phyloP scores from a whole-genome alignment of 1,284 basidiomycete genomes.

The Boletellus deceptivus region DNA sequence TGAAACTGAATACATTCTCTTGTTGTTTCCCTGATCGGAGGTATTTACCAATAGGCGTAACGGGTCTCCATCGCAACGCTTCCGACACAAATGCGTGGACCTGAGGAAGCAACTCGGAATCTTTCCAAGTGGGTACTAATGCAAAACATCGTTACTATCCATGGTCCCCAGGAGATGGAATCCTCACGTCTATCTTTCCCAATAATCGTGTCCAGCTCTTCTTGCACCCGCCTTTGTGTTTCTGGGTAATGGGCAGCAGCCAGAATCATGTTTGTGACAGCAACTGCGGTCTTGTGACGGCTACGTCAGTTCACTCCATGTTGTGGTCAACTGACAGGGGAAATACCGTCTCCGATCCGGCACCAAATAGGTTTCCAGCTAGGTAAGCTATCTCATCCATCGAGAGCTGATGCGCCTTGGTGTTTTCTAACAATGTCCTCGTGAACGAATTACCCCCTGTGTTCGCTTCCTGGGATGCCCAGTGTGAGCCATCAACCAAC shows the following conservation, averaged over 20 bases:
- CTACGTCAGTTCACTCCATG: not conserved
- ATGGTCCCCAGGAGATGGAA: not conserved
- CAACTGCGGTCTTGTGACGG: constrained; percentile 46
- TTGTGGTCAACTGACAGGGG: not conserved
- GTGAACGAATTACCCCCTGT: constrained; percentile 47
- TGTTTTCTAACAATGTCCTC: constrained; percentile 52
- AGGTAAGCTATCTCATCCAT: constrained; percentile 59
- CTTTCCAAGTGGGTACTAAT: constrained; percentile 50
- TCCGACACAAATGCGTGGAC: constrained; percentile 62
- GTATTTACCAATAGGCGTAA: constrained; percentile 44
- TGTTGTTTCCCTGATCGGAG: not conserved
- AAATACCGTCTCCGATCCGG: constrained; percentile 54
- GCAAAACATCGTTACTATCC: not conserved
- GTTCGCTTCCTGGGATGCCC: constrained; percentile 28
- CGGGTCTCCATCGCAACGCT: constrained; percentile 62
- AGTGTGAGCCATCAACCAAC: not conserved
- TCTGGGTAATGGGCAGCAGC: constrained; percentile 63
- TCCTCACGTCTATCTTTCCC: constrained; percentile 48
- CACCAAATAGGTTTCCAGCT: constrained; percentile 60
- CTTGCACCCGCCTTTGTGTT: constrained; percentile 52
- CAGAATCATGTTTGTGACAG: constrained; percentile 57
- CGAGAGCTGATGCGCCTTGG: constrained; percentile 45
- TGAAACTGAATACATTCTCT: not conserved
- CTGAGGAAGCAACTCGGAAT: constrained; percentile 49
- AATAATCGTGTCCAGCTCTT: constrained; percentile 57